phyloP scores from a whole-genome alignment of 2,329 filamentous ascomycete genomes.

The Alternaria rosae region DNA sequence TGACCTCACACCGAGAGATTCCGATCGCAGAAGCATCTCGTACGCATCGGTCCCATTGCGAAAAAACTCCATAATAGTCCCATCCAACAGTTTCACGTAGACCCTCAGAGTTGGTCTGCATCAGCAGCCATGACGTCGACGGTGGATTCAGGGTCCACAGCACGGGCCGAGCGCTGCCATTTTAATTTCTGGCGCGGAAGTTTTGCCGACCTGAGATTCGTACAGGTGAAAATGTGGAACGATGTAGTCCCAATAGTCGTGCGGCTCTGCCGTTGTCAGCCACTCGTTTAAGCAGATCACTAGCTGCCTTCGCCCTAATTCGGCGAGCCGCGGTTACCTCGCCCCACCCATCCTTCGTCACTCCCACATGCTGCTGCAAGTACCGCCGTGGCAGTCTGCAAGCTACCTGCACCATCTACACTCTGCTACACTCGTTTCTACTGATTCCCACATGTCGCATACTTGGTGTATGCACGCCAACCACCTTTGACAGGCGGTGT shows the following conservation, averaged over 20 bases:
- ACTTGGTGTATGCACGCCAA: constrained; percentile 11
- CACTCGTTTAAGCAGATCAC: constrained; percentile 9
- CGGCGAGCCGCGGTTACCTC: constrained; percentile 28
- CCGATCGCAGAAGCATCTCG: constrained; percentile 32
- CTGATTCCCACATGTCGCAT: constrained; percentile 13
- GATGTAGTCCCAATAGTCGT: constrained; percentile 5
- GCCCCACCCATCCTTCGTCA: constrained; percentile 28
- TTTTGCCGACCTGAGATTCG: constrained; percentile 9
- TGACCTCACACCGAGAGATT: constrained; percentile 16
- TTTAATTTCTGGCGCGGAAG: constrained; percentile 8
- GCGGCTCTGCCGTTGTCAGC: constrained; percentile 22
- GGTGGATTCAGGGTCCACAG: constrained; percentile 38
- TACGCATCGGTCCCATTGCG: constrained; percentile 19
- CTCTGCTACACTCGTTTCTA: constrained; percentile 17
- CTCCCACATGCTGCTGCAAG: constrained; percentile 13
- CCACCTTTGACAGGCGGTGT: constrained; percentile 20
- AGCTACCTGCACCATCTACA: constrained; percentile 13
- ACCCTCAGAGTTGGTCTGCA: constrained; percentile 16
- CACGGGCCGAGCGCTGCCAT: constrained; percentile 17
- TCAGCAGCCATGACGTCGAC: constrained; percentile 37
- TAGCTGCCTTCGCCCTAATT: constrained; percentile 15
- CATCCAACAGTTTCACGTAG: constrained; percentile 44
- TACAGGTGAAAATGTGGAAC: background rate
- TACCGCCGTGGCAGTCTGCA: constrained; percentile 19
- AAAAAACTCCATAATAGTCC: constrained; percentile 30